Percentiles rank a stretch among this genome's conserved stretches.
Evolutionary conservation across 1,139 yeast genomes (phyloP).

Genomic region (Entelexis sorbosivorans): DNA sequence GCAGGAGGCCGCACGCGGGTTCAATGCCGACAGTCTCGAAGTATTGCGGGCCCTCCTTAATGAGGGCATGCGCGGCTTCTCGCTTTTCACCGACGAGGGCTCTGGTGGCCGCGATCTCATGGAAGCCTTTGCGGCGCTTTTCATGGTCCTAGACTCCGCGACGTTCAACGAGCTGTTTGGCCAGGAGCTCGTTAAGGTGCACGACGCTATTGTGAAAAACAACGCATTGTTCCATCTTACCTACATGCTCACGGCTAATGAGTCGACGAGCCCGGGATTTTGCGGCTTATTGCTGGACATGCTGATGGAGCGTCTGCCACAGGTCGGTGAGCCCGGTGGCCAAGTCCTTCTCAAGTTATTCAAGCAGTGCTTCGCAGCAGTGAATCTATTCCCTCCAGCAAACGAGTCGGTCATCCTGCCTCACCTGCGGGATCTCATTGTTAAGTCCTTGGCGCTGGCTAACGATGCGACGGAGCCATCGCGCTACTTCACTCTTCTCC

Average conservation of each 20-base stretch:
- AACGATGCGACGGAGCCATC: slow-evolving; percentile 88
- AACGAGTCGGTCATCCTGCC: slow-evolving; percentile 84
- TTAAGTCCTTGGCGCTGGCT: slow-evolving; percentile 68
- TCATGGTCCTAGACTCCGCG: slow-evolving; percentile 88
- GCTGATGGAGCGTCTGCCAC: slow-evolving; percentile 61
- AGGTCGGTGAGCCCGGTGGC: slow-evolving; percentile 55
- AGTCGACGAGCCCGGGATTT: slow-evolving; percentile 83
- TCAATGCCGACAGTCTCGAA: slow-evolving; percentile 70
- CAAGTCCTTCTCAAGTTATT: slow-evolving; percentile 75
- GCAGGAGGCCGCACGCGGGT: slow-evolving; percentile 80
- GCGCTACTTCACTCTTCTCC: slow-evolving; percentile 74
- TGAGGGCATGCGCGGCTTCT: slow-evolving; percentile 73
- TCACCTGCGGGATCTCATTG: slow-evolving; percentile 69
- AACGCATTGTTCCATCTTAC: slow-evolving; percentile 85
- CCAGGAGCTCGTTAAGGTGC: slow-evolving; percentile 65
- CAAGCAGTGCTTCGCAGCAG: slow-evolving; percentile 92
- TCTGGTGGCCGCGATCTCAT: slow-evolving; percentile 90
- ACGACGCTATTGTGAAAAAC: slow-evolving; percentile 69
- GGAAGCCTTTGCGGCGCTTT: slow-evolving; percentile 92
- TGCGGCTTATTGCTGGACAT: slow-evolving; percentile 77
- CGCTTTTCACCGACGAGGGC: slow-evolving; percentile 57
- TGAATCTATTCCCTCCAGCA: slow-evolving; percentile 74
- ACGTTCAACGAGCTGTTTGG: slow-evolving; percentile 88
- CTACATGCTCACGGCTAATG: slow-evolving; percentile 87
- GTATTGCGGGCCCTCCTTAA: slow-evolving; percentile 67